Percentiles rank a stretch among this genome's conserved stretches.
Conservation (phyloP, 176 grass and related monocot species). For the Phyllostachys edulis region DNA sequence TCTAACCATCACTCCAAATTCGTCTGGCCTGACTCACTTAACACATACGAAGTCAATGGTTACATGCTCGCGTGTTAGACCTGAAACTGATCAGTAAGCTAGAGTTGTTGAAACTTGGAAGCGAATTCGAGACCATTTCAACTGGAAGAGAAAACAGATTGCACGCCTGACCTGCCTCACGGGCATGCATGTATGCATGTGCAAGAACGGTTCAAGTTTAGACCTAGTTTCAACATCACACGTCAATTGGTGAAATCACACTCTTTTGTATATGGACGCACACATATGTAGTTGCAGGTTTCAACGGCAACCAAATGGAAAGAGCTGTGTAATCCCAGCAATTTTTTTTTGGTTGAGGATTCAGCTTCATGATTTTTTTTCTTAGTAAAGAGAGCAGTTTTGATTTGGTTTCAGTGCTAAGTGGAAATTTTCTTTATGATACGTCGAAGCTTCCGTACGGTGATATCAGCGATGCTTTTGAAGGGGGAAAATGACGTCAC, state of each 20-base stretch:
- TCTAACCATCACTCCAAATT: neutral
- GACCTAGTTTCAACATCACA: conserved; percentile 11
- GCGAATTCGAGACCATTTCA: conserved; percentile 36
- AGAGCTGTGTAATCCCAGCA: neutral
- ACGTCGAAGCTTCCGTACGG: neutral
- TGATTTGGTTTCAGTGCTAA: neutral
- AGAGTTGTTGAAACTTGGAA: conserved; percentile 25
- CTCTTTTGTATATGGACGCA: neutral
- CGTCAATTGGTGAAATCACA: conserved; percentile 18
- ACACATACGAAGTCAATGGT: neutral
- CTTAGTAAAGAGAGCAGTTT: neutral
- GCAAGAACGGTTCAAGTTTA: conserved; percentile 28
- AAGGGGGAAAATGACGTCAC: neutral
- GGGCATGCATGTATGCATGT: neutral
- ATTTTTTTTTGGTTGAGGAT: neutral
- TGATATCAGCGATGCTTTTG: neutral
- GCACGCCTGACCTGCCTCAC: conserved; percentile 14
- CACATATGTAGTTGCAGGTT: neutral
- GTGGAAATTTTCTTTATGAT: neutral
- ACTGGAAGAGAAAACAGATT: neutral
- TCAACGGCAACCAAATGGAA: neutral
- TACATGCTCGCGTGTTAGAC: neutral
- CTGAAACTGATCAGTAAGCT: neutral
- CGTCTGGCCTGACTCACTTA: neutral
- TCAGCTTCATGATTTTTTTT: neutral